A percentile compares a stretch with the other conserved stretches of the same genome.
phyloP scores from a whole-genome alignment of 2,329 filamentous ascomycete species.

The Sporothrix variecibatus region DNA sequence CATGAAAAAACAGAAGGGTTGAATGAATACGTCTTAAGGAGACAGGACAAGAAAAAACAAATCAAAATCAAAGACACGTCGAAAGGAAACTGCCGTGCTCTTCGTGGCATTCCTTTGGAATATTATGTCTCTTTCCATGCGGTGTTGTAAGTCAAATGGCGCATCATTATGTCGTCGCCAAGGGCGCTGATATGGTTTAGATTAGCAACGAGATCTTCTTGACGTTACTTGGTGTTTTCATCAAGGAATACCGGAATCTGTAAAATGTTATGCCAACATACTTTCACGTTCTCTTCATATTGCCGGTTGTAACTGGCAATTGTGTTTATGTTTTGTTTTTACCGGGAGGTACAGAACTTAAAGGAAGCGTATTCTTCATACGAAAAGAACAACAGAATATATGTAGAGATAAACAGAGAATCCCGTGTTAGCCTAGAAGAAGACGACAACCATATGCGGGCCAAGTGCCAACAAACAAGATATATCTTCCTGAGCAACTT shows the following conservation, averaged over 20 bases:
- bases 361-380: not conserved
- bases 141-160: not conserved
- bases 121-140: not conserved
- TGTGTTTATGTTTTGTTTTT: not conserved
- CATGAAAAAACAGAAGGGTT: not conserved
- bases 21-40: not conserved
- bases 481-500: too few species aligned
- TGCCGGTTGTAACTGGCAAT: not conserved
- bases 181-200: slow-evolving; percentile 14
- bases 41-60: not conserved
- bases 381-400: not conserved
- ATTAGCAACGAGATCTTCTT: not conserved
- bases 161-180: not conserved
- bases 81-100: not conserved
- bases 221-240: not conserved
- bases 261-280: not conserved
- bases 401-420: not conserved
- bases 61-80: not conserved
- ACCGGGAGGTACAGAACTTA: too few species aligned
- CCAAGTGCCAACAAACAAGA: too few species aligned
- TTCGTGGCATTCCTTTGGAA: not conserved
- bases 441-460: not conserved
- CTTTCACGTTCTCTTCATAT: not conserved
- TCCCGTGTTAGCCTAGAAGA: not conserved
- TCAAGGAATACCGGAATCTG: not conserved